Evolutionary conservation across 2,329 filamentous ascomycete genomes (phyloP), one percentile per base, ranked within the genome.

Genomic region (Pestalotiopsis sp.): DNA sequence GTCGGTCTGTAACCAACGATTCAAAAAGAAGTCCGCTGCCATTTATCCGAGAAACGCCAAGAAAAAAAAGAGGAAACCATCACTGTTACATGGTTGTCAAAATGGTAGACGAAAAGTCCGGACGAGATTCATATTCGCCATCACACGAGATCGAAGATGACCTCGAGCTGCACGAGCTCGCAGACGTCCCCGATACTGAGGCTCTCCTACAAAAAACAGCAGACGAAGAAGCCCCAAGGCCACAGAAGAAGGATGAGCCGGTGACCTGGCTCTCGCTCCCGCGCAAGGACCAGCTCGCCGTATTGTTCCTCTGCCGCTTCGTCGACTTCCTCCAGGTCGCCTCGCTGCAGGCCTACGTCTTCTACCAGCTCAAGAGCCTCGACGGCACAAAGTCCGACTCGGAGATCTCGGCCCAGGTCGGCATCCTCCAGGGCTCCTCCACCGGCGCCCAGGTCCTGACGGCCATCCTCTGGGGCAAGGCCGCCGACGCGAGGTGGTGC

Each of bases 251-350:
- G 48, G 66, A 71, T 44, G 73, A 64, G 3, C 76, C 86, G 0
- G 87, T 92, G 56, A 88, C 89, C 70, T 94, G 92, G 92, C 81
- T 83, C 66, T 88, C 89, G 1, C 81, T 94, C 0, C 92, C 92
- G 2, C 84, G 88, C 60, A 94, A 93, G 77, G 85, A 88, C 68
- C 91, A 94, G 76, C 83, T 94, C 6, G 79, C 87, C 40, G 89
- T 94, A 65, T 80, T 94, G 24, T 92, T 91, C 11, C 81, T 93
- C 30, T 88, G 89, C 61, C 88, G 92, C 17, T 81, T 94, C 7
- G 91, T 91, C 9, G 92, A 94, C 75, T 92, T 92, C 59, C 79
- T 94, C 48, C 91, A 92, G 4, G 87, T 93, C 68, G 91, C 90
- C 6, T 89, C 86, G 1, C 77, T 92, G 40, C 87, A 91, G 74